These are phyloP conservation scores for Chlorella sp. DNA, from an alignment of 139 green algal genomes.

Conservation along the genomic window DNA sequence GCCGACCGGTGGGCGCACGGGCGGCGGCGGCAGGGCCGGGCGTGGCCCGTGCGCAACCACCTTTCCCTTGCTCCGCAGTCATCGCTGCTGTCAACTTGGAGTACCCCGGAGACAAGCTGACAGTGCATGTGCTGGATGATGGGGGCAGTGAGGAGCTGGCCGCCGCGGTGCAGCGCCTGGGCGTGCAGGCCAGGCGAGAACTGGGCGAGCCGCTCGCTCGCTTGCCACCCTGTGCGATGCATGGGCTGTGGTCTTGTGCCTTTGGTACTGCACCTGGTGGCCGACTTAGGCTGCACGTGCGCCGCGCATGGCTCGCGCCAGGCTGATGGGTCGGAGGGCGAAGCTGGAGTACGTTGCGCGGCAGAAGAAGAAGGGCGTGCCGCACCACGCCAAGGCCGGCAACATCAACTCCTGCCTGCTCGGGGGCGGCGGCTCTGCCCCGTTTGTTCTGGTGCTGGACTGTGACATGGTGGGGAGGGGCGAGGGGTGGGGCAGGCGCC, in stretches of 20 bases:
- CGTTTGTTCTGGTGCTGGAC: slow-evolving; percentile 33
- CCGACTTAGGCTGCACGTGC: no score
- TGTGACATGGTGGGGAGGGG: slow-evolving; percentile 41
- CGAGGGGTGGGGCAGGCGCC: no score
- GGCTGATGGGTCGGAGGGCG: slow-evolving; percentile 1
- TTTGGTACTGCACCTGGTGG: no score
- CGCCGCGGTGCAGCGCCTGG: slow-evolving; percentile 15
- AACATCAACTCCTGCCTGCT: slow-evolving; percentile 41
- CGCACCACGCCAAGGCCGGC: slow-evolving; percentile 36
- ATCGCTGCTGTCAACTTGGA: slow-evolving; percentile 34
- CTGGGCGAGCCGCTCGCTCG: neutral
- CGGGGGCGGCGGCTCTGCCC: neutral
- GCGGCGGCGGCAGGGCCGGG: no score
- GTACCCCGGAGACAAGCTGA: slow-evolving; percentile 27
- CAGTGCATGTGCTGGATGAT: slow-evolving; percentile 25
- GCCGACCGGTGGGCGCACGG: no score
- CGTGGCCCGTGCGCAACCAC: no score
- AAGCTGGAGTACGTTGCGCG: slow-evolving; percentile 15
- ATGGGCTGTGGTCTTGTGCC: neutral
- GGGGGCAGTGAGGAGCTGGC: slow-evolving; percentile 9
- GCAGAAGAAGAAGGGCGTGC: slow-evolving; percentile 19
- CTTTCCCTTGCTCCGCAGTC: no score
- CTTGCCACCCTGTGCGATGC: neutral
- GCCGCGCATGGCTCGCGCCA: neutral
- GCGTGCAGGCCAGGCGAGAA: neutral